These are phyloP conservation scores for Nannizzia gypsea DNA, from an alignment of 2,329 filamentous ascomycete species.

Conservation along the genomic window DNA sequence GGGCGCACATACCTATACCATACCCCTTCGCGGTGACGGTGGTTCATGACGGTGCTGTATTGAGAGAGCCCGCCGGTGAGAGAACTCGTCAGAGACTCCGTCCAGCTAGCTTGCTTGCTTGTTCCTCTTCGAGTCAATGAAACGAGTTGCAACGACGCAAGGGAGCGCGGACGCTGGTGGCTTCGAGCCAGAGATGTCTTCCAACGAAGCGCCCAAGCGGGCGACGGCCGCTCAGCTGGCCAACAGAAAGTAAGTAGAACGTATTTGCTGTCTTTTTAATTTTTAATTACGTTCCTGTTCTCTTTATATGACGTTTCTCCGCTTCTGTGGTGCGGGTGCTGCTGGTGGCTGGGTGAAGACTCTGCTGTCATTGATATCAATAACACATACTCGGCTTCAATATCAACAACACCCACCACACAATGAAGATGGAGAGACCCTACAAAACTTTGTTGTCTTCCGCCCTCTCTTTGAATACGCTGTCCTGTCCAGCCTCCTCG, in stretches of 20 bases:
- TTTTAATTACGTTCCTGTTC: background rate
- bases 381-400: background rate
- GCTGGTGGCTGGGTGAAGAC: background rate
- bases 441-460: too few relatives aligned
- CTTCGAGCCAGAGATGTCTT: constrained; percentile 28
- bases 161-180: constrained; percentile 23
- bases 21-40: background rate
- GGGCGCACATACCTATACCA: background rate
- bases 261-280: background rate
- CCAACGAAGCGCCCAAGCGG: constrained; percentile 37
- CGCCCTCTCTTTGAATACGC: too few relatives aligned
- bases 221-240: constrained; percentile 46
- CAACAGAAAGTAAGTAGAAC: constrained; percentile 42
- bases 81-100: constrained; percentile 21
- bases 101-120: background rate
- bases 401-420: background rate
- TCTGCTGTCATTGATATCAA: background rate
- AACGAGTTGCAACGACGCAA: constrained; percentile 29
- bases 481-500: too few relatives aligned
- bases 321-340: background rate
- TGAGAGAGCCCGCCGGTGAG: background rate
- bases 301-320: background rate
- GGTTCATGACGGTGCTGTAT: background rate
- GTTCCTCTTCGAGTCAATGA: constrained; percentile 11
- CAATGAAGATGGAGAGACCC: background rate